Conservation (phyloP, 1,284 basidiomycete species). For the Cryptococcus amylolentus region DNA sequence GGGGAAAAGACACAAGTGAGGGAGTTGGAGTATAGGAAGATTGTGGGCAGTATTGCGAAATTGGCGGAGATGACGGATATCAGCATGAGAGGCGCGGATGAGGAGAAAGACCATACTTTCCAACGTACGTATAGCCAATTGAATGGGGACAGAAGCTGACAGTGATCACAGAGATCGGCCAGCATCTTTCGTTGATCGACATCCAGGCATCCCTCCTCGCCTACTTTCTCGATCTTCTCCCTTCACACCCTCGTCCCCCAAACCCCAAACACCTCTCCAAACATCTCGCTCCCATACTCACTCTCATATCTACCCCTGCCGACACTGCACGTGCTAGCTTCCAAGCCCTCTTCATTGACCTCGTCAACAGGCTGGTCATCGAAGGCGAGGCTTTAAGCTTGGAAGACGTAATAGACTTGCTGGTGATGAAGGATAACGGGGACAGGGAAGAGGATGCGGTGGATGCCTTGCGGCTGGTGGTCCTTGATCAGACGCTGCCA, state of each 20-base stretch:
- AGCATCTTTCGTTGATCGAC: conserved; percentile 54
- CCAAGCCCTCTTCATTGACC: conserved; percentile 19
- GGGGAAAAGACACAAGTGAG: conserved; percentile 54
- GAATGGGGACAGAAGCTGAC: conserved; percentile 1
- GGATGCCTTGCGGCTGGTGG: conserved; percentile 51
- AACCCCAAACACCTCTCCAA: neutral
- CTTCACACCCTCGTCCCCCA: neutral
- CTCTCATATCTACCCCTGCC: conserved; percentile 4
- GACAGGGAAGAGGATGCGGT: conserved; percentile 48
- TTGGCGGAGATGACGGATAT: conserved; percentile 73
- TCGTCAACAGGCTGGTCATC: conserved; percentile 34
- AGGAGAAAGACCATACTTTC: conserved; percentile 1
- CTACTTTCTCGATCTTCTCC: conserved; percentile 9
- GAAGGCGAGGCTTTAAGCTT: conserved; percentile 44
- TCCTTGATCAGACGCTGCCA: conserved; percentile 61
- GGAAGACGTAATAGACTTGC: conserved; percentile 55
- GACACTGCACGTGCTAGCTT: conserved; percentile 15
- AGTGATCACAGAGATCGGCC: conserved; percentile 47
- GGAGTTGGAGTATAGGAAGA: conserved; percentile 51
- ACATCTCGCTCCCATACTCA: conserved; percentile 2
- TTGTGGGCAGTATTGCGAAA: conserved; percentile 88
- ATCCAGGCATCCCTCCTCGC: conserved; percentile 54
- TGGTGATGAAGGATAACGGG: conserved; percentile 53
- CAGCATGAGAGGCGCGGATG: conserved; percentile 46
- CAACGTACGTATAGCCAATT: neutral